These are phyloP conservation scores for Juglanconis juglandina DNA, from an alignment of 2,329 filamentous ascomycete species.

Conservation along the genomic window DNA sequence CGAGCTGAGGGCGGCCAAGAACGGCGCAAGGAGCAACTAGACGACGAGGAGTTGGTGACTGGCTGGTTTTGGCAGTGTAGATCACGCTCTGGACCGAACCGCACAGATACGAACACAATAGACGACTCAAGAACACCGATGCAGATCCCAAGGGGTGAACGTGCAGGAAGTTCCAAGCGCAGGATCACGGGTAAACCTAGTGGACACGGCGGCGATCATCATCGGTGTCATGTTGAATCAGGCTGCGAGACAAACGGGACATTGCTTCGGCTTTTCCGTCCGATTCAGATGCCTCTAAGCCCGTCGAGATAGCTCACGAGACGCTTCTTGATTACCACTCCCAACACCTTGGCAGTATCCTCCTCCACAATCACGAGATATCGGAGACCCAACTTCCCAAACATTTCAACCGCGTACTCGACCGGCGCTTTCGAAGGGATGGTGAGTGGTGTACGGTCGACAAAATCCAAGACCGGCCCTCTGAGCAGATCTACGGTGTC, in stretches of 20 bases:
- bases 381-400: constrained; percentile 53
- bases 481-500: constrained; percentile 29
- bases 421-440: constrained; percentile 50
- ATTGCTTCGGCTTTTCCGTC: not conserved
- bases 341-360: constrained; percentile 45
- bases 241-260: too few species aligned
- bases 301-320: constrained; percentile 50
- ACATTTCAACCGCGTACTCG: constrained; percentile 59
- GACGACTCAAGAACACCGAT: not conserved
- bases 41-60: not conserved
- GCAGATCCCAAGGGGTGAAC: not conserved
- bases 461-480: constrained; percentile 40
- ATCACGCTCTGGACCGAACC: constrained; percentile 14
- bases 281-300: not conserved
- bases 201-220: too few species aligned
- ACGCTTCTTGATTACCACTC: constrained; percentile 57
- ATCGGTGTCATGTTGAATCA: too few species aligned
- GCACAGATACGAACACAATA: not conserved
- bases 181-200: not conserved
- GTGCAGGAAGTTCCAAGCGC: not conserved
- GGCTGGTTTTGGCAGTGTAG: constrained; percentile 20
- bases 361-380: constrained; percentile 52
- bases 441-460: constrained; percentile 51
- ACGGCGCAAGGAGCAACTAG: constrained; percentile 79
- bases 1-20: constrained; percentile 83